Evolutionary conservation across 192 early-diverging fungal species (phyloP), one percentile per base, ranked within the genome.

Genomic region (Mortierella alpina): DNA sequence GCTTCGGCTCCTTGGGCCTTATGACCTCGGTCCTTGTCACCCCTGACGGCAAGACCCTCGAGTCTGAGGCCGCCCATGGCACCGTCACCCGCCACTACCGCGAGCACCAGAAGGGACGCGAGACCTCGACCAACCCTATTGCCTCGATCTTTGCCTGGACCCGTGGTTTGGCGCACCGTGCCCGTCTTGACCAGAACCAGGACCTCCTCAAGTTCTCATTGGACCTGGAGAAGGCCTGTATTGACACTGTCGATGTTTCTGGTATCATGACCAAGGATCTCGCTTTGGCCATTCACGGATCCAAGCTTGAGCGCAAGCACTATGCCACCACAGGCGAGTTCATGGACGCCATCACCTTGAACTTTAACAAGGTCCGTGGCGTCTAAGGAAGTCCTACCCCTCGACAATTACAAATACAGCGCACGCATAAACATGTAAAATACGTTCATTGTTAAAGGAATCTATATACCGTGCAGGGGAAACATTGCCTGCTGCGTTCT

Each of bases 41-140:
- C 52, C 94, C 95, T 60, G 97, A 96, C 80, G 93, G 94, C 52
- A 92, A 92, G 78, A 96, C 97, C 23, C 81, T 91, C 66, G 96
- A 99, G 87, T 91, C 95, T 65, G 97, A 99, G 86, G 97, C 97
- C 44, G 97, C 97, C 31, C 97, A 99, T 87, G 84, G 97, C 66
- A 96, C 95, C 5, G 96, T 98, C 48, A 97, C 96, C 13, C 90
- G 96, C 53, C 95, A 95, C 84, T 96, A 90, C 90, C 90, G 93
- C 70, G 92, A 96, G 86, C 92, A 97, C 90, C 95, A 97, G 86
- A 93, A 98, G 82, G 97, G 97, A 63, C 89, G 91, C 59, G 89
- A 95, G 73, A 98, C 96, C n/a, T 93, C 92, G 23, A 99, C 97
- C 84, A 99, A 98, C 92, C 96, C 97, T 6, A 95, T 98, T 67